Evolutionary conservation across 257 asterid genomes (phyloP), one percentile per base, ranked within the genome.

Genomic region (Rubia yunnanensis): DNA sequence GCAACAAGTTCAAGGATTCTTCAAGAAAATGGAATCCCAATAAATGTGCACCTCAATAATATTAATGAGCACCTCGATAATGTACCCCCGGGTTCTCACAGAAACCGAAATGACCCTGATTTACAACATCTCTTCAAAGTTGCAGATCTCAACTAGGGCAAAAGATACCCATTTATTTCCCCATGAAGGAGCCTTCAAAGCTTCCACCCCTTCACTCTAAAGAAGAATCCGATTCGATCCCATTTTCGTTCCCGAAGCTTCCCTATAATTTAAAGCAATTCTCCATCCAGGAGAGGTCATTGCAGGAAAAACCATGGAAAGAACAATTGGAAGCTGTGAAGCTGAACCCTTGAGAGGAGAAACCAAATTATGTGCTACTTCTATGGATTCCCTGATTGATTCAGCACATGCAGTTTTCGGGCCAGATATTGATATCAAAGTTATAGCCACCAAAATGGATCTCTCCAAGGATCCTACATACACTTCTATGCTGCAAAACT

Each of bases 271-370:
- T 86, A 27, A 0, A 79, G 0, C 59, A 81, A 8, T 77, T 92
- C 72, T 75, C 85, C 14, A 84, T 89, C 74, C 55, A 83, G 0
- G 63, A 74, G 22, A 79, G 59, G 5, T 89, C 96, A 53, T 73
- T 83, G 17, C 95, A 87, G 58, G 96, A 73, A 49, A 56, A 67
- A 95, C 95, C 64, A 79, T 92, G 71, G 56, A 48, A 64, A 60
- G 67, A 7, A 84, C 98, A 0, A 94, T 92, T 31, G 61, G 63
- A 36, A 96, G 85, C 75, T 92, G 96, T 17, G 96, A 92, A 55
- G 63, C 53, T 73, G 72, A 81, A 24, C 82, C 98, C 0, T 61
- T 84, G 54, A 68, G 70, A 63, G 96, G 96, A 17, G 98, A 92
- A 73, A 71, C 76, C 4, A 92, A 87, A 66, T 87, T 84, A 71